Evolutionary conservation across 805 yeast genomes (phyloP).

Genomic region (Starmerella apicola): DNA sequence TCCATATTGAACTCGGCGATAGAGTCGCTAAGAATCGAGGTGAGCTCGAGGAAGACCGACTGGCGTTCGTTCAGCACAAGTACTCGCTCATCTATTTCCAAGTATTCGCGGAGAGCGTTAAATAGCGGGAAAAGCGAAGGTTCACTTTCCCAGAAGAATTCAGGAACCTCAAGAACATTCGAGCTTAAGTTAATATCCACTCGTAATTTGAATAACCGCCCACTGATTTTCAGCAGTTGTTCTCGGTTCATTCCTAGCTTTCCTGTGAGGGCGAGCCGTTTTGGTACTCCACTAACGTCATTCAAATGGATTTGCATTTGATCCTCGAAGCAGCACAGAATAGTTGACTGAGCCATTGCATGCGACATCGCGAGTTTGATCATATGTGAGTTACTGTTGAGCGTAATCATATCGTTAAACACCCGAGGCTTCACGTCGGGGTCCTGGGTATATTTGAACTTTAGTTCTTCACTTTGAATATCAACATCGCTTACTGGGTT

Average conservation of each 20-base stretch:
- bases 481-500: slow-evolving; percentile 72
- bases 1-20: slow-evolving; percentile 89
- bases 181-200: slow-evolving; percentile 90
- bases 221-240: slow-evolving; percentile 77
- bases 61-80: slow-evolving; percentile 89
- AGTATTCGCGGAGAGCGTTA: slow-evolving; percentile 75
- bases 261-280: slow-evolving; percentile 81
- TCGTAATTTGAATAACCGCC: slow-evolving; percentile 74
- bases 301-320: slow-evolving; percentile 74
- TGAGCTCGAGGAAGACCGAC: slow-evolving; percentile 83
- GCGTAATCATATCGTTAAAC: slow-evolving; percentile 85
- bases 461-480: slow-evolving; percentile 83
- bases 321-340: slow-evolving; percentile 79
- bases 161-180: slow-evolving; percentile 87
- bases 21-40: slow-evolving; percentile 85
- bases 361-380: slow-evolving; percentile 88
- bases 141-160: slow-evolving; percentile 87
- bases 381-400: slow-evolving; percentile 82
- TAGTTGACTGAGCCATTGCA: slow-evolving; percentile 94
- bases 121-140: slow-evolving; percentile 92
- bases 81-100: slow-evolving; percentile 90
- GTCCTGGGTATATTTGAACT: slow-evolving; percentile 48
- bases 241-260: slow-evolving; percentile 71
- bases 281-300: slow-evolving; percentile 81
- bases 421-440: slow-evolving; percentile 35